Evolutionary conservation across 1,139 yeast species (phyloP).

Genomic region (Wickerhamomyces sp.): DNA sequence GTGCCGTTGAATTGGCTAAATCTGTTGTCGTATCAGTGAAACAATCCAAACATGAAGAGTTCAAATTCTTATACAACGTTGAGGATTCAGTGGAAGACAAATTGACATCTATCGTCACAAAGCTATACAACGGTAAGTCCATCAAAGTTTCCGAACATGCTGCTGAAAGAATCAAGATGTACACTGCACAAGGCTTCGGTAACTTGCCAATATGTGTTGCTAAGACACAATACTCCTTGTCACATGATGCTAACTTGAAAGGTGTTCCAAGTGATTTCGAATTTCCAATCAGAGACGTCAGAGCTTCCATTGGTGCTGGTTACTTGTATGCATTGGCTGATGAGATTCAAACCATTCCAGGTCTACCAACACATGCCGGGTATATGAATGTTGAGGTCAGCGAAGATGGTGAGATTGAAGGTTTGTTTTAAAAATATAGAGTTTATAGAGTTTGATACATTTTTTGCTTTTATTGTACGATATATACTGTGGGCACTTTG

Average conservation of each 20-base stretch:
- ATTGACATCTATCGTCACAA: conserved; percentile 56
- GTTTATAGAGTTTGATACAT: conserved; percentile 1
- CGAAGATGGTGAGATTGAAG: conserved; percentile 76
- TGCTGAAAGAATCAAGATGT: conserved; percentile 57
- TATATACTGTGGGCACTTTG: too few relatives aligned
- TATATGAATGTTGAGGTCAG: conserved; percentile 81
- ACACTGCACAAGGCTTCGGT: conserved; percentile 66
- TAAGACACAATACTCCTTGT: conserved; percentile 76
- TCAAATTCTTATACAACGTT: conserved; percentile 56
- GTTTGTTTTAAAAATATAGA: conserved; percentile 44
- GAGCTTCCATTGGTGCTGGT: conserved; percentile 81
- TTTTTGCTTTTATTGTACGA: background rate
- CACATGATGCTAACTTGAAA: conserved; percentile 76
- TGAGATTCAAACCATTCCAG: conserved; percentile 81
- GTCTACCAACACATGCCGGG: conserved; percentile 77
- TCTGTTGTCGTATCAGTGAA: conserved; percentile 60
- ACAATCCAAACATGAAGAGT: conserved; percentile 32
- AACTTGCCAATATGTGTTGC: conserved; percentile 78
- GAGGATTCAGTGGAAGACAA: conserved; percentile 59
- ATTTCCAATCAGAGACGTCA: conserved; percentile 74
- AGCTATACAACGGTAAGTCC: conserved; percentile 72
- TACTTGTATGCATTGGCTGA: conserved; percentile 79
- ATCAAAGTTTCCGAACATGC: conserved; percentile 67
- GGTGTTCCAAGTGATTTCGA: conserved; percentile 79
- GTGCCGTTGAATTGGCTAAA: conserved; percentile 63